Evolutionary conservation across 164 flowering plant genomes (phyloP), one percentile per base, ranked within the genome.

Genomic region (Umbellularia californica): DNA sequence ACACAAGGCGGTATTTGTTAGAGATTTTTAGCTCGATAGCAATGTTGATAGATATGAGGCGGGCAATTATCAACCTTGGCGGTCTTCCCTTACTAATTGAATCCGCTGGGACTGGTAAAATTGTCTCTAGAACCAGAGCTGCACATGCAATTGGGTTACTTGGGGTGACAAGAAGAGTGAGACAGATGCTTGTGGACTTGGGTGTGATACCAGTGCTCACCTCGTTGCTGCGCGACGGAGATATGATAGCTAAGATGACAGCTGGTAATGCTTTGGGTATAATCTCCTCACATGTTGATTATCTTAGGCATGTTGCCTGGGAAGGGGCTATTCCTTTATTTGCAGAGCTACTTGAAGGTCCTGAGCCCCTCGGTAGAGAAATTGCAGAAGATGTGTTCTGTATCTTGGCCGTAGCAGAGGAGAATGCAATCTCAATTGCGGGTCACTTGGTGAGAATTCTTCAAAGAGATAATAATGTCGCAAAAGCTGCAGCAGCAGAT

Each of bases 241-340:
- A 85, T 78, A 22, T 35, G 10, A 28, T 70, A 1, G 66, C 84
- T 0, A 87, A 86, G 73, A 4, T 87, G 41, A 81, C 82, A 13
- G 86, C 87, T 52, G 88, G 82, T 27, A 87, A 86, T 79, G 81
- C 89, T 60, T 82, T 88, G 58, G 90, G 90, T 70, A 80, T 84
- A 47, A 72, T 87, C 50, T 75, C 85, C 9, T 76, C 84, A 25
- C 88, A 85, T 68, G 74, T 84, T 41, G 84, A 80, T 75, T 82
- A 76, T 74, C 76, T 84, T 60, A 76, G 83, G 70, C 84, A 81
- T 15, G 84, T 83, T 75, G 89, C 84, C 70, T 78, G 81, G 72
- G 85, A 85, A 1, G 92, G 92, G 65, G 89, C 85, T 1, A 86
- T 87, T 70, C 87, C 90, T 55, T 75, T 84, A 62, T 85, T 77